phyloP scores from a whole-genome alignment of 2,329 filamentous ascomycete species.

The Aspergillus jensenii region DNA sequence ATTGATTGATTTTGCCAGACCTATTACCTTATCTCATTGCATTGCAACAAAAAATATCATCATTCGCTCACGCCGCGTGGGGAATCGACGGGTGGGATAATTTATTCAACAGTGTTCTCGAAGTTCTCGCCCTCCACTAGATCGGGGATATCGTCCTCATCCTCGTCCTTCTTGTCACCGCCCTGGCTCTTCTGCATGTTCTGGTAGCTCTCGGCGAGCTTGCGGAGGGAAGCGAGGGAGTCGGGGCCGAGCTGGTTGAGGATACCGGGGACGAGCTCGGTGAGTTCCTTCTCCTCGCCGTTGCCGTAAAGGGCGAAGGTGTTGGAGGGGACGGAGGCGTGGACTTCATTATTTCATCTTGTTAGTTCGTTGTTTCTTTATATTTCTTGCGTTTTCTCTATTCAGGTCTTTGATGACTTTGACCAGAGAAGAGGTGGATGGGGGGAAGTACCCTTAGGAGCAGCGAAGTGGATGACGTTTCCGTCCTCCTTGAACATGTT shows the following conservation, averaged over 20 bases:
- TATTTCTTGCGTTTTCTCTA: background rate
- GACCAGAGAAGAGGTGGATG: background rate
- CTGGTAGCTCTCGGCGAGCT: slow-evolving; percentile 99
- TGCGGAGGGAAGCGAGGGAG: slow-evolving; percentile 94
- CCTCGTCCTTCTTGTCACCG: slow-evolving; percentile 74
- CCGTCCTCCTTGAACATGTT: slow-evolving; percentile 99
- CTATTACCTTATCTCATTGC: background rate
- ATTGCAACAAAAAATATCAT: background rate
- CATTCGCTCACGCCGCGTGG: background rate
- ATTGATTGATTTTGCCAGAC: background rate
- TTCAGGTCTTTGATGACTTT: background rate
- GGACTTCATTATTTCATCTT: slow-evolving; percentile 59
- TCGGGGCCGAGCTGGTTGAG: slow-evolving; percentile 99
- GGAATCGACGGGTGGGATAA: background rate
- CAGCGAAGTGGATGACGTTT: slow-evolving; percentile 99
- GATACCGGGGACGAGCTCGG: slow-evolving; percentile 97
- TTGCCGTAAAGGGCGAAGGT: slow-evolving; percentile 99
- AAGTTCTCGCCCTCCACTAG: slow-evolving; percentile 97
- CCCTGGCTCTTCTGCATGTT: slow-evolving; percentile 93
- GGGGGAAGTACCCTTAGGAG: slow-evolving; percentile 81
- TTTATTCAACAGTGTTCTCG: slow-evolving; percentile 94
- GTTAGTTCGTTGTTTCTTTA: background rate
- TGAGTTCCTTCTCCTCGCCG: slow-evolving; percentile 99
- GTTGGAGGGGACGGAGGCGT: slow-evolving; percentile 95
- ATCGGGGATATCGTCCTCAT: slow-evolving; percentile 87